Base-by-base conservation (phyloP, 306 rosid species). In the Echinosophora koreensis region DNA sequence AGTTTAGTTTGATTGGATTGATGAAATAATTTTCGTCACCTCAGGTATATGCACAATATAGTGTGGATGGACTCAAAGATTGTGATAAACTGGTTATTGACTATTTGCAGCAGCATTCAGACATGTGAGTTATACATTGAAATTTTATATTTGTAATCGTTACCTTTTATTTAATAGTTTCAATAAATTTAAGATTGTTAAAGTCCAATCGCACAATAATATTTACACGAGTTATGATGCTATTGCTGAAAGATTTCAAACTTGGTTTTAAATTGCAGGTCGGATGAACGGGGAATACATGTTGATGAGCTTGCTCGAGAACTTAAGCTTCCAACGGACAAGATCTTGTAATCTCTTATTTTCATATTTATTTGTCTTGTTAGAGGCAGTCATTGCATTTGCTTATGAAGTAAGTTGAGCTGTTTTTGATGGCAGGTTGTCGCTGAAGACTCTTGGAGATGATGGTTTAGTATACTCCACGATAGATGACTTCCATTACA, bases 391-490 rank as follows among this genome's bases (percentile, higher is more conserved):
- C 30, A 46, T 55, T 38, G 27, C 56, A 62, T 44, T 74, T 57
- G 27, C 63, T 16, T 41, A 17, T 55, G 41, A 59, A 54, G 27
- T 79, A 18, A 66, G 75, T 27, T 32, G 28, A 50, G 47, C 71
- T 85, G 70, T 81, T 77, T 38, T 22, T 16, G 62, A 50, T 85
- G 54, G 44, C 90, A 92, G 99, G 90, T 86, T 88, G 52, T 84
- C 94, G 12, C 82, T 95, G 18, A 88, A 84, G 79, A 41, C 91
- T 50, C 97, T 91, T 46, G 94, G 89, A 79, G 96, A 89, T 7
- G 99, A 95, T 27, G 97, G 99, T 67, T 17, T 84, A 27, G 85
- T 92, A 58, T 95, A 92, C 87, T 91, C 97, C 71, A 95, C 99
- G 65, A 87, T 87, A 14, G 99, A 95, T 73, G 99, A 95, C 70